These are phyloP conservation scores for Colletotrichum lindemuthianum DNA, from an alignment of 2,329 filamentous ascomycete genomes.

Conservation along the genomic window DNA sequence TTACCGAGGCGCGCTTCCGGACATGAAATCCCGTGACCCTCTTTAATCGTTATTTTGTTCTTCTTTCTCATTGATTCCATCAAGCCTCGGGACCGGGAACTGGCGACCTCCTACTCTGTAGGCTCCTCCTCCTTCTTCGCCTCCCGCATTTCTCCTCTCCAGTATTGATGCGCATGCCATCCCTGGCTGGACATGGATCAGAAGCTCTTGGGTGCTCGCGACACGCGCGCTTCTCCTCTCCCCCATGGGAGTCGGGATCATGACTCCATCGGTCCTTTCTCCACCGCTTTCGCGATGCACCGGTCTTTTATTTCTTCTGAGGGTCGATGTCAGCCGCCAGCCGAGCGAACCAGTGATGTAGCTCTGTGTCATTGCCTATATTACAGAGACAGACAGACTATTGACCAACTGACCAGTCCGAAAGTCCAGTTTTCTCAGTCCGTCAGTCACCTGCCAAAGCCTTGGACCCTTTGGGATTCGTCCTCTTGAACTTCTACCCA, in stretches of 20 bases:
- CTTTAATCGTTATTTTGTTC: neutral
- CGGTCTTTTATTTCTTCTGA: neutral
- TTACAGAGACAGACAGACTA: too few species aligned
- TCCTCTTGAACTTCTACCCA: conserved; percentile 1
- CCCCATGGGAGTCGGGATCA: neutral
- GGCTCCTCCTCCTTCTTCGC: neutral
- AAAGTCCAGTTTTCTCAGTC: too few species aligned
- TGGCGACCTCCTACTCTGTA: too few species aligned
- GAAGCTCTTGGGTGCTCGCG: neutral
- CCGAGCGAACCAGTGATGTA: conserved; percentile 8
- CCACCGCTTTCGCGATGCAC: conserved; percentile 15
- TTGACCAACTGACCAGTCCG: too few species aligned
- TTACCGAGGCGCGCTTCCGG: neutral
- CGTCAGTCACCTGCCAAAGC: neutral
- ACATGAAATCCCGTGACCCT: neutral
- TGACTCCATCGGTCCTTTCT: conserved; percentile 11
- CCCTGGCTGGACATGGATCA: neutral
- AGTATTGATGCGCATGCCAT: conserved; percentile 5
- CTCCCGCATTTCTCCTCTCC: neutral
- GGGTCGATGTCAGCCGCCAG: neutral
- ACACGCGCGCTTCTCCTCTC: neutral
- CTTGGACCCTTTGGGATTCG: neutral
- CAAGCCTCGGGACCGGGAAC: conserved; percentile 19
- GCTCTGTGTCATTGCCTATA: neutral
- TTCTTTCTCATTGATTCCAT: too few species aligned